These are phyloP conservation scores for Miscanthus sacchariflorus DNA, from an alignment of 202 grass and related monocot genomes.

Conservation along the genomic window DNA sequence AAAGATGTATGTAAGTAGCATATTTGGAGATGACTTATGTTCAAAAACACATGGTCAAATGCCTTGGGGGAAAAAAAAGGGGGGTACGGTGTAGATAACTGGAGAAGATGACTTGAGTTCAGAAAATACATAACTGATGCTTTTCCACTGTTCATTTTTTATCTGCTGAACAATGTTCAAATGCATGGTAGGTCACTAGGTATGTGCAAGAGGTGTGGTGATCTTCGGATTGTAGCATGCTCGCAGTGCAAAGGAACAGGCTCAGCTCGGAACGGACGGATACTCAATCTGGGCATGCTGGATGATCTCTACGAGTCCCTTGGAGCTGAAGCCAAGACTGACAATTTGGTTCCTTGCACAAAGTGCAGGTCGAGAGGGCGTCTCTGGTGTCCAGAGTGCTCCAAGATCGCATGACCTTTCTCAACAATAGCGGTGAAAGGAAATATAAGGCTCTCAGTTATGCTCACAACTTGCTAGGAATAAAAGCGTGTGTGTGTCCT, in stretches of 20 bases:
- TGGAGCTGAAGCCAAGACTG: slow-evolving; percentile 55
- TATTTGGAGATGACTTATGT: background rate
- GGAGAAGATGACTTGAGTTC: background rate
- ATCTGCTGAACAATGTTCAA: background rate
- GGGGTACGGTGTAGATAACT: background rate
- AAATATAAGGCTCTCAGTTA: too few relatives aligned
- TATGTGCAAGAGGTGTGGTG: slow-evolving; percentile 85
- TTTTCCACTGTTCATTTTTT: slow-evolving; percentile 7
- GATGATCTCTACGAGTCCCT: slow-evolving; percentile 83
- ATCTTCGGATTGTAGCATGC: slow-evolving; percentile 86
- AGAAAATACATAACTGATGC: background rate
- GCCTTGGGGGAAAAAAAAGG: background rate
- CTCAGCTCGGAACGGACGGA: slow-evolving; percentile 63
- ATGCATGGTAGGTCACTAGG: slow-evolving; percentile 70
- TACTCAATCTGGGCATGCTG: slow-evolving; percentile 56
- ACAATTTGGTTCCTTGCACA: slow-evolving; percentile 57
- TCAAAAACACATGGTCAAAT: background rate
- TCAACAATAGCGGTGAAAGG: too few relatives aligned
- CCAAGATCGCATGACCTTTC: slow-evolving; percentile 43
- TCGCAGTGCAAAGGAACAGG: slow-evolving; percentile 73
- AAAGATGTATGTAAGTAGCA: too few relatives aligned
- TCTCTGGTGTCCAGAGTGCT: slow-evolving; percentile 72
- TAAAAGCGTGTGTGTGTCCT: too few relatives aligned
- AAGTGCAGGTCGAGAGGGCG: slow-evolving; percentile 78
- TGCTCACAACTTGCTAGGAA: too few relatives aligned